Base-by-base conservation (phyloP, 306 rosid genomes). In the Sindora glabra region DNA sequence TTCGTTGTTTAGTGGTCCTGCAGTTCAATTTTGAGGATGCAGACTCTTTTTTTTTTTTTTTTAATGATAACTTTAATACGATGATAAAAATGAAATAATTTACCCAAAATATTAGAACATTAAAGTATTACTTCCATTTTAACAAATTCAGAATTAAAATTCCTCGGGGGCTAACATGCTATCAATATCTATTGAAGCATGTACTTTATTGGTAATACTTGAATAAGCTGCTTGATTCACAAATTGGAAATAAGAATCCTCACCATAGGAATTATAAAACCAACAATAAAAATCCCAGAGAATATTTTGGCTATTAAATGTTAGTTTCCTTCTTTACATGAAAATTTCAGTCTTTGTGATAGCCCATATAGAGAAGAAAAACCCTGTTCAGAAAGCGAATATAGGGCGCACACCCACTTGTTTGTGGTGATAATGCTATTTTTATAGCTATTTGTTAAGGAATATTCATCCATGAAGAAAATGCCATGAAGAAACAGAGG, bases 401-500 rank as follows among this genome's bases (percentile, higher is more conserved):
- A 52, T 36, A 0, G 7, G 37, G 19, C 59, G 48, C 53, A 25
- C 38, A 14, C 42, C 19, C 12, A 27, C n/a, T n/a, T 50, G 48
- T 58, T 44, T 39, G 34, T 58, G 58, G 27, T 19, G 24, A 38
- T 50, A 29, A 4, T 40, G 15, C 1, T 54, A 18, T 49, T 33
- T 48, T 55, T 25, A 38, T 50, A 46, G 65, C 30, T 19, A 45
- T 44, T 47, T 55, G 45, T 30, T 49, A 48, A 56, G 81, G 79
- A 81, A 81, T 76, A 76, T 71, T 85, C 87, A 70, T 39, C 14
- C 48, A 40, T 10, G 10, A 42, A 47, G 14, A 26, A 22, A 68
- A 70, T 27, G 85, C 79, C 83, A 69, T 23, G 48, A 61, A 75
- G 65, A 67, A 73, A 65, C 38, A 71, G 59, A 74, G 34, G 48